Percentiles rank a stretch among this genome's conserved stretches.
Conservation (phyloP, 140 eudicot genomes). For the Senecio squalidus region DNA sequence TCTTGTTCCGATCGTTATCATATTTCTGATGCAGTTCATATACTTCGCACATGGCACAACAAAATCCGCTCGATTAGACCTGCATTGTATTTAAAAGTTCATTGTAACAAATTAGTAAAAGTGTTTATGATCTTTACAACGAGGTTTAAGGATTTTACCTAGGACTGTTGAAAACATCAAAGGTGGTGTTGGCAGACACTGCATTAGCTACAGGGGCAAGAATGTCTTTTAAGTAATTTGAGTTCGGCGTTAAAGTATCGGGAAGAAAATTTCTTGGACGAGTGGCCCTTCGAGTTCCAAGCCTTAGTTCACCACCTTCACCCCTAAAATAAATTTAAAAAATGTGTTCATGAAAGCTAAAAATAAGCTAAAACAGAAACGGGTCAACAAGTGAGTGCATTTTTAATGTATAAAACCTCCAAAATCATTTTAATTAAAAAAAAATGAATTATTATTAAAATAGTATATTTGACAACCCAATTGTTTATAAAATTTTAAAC, state of each 20-base stretch:
- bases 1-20: constrained; percentile 60
- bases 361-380: too few relatives aligned
- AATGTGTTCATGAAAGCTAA: neutral
- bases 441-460: too few relatives aligned
- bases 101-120: neutral
- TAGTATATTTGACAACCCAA: too few relatives aligned
- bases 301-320: constrained; percentile 68
- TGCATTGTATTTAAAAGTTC: constrained; percentile 27
- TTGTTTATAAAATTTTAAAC: too few relatives aligned
- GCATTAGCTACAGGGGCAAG: constrained; percentile 71
- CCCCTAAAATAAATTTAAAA: constrained; percentile 44
- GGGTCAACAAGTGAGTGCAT: too few relatives aligned
- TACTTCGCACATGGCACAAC: constrained; percentile 60
- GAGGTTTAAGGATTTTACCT: constrained; percentile 38
- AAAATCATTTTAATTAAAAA: too few relatives aligned
- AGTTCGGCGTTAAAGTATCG: constrained; percentile 48
- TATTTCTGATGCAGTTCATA: constrained; percentile 43
- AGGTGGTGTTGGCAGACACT: constrained; percentile 51
- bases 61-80: constrained; percentile 79
- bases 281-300: constrained; percentile 82
- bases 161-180: constrained; percentile 71
- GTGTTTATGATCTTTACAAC: neutral
- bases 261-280: constrained; percentile 77
- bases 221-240: constrained; percentile 45
- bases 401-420: too few relatives aligned